Base-by-base conservation (phyloP, 805 yeast species). In the Teunomyces tritomae region DNA sequence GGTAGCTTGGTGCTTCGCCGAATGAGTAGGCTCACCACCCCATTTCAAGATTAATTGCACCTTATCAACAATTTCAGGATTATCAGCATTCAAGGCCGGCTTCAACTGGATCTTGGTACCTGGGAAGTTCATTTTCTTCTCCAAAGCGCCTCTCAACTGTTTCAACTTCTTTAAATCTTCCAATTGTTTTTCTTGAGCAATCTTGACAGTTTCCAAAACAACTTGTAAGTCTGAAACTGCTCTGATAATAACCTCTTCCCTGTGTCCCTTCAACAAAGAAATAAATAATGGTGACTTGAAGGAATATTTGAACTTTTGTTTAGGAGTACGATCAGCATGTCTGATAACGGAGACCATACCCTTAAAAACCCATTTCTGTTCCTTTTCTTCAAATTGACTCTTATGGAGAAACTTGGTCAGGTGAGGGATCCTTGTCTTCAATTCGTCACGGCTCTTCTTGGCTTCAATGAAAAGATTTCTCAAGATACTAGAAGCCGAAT, bases 11-110 rank as follows among this genome's bases (percentile, higher is more conserved):
- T 89, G 87, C 53, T 85, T 80, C 2, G 98, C 97, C 8, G 97
- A 90, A 65, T 94, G 99, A 1, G 99, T 94, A 5, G 99, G 97
- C 67, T 94, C 99, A 53, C 99, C 99, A 58, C 99, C 99, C 99
- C 99, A 94, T 65, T 94, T 94, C 58, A 94, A 74, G 52, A 94
- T 95, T 53, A 94, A 84, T 67, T 94, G 99, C 20, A 92, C 97
- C 63, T 94, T 94, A 55, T 92, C 97, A 16, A 94, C 94, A 29
- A 84, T 83, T 32, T 79, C 84, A 3, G 73, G 69, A 49, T 74
- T 77, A 34, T 80, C 83, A 10, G 74, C 70, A 57, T 79, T 78
- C 47, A 91, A 62, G 3, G 92, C 84, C 0, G 99, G 99, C 64
- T 94, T 94, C 58, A 94, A 71, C 70, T 94, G 99, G 51, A 94